A percentile compares a stretch with the other conserved stretches of the same genome.
These are phyloP conservation scores for Lentinula lateritia DNA, from an alignment of 768 basidiomycete species.

Conservation along the genomic window DNA sequence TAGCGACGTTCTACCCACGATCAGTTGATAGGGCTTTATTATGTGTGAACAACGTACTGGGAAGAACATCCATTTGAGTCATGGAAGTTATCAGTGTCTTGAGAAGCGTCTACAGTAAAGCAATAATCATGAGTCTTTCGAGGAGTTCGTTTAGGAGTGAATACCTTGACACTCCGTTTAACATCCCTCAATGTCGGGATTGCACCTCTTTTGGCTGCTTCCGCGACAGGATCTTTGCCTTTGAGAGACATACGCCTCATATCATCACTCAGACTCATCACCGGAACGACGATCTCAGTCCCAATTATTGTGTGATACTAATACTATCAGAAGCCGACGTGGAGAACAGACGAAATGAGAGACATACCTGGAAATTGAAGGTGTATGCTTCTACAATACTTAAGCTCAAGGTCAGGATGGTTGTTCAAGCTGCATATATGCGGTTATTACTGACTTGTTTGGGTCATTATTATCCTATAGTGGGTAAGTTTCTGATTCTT, in stretches of 20 bases:
- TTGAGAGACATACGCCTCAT: conserved; percentile 45
- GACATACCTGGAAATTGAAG: conserved; percentile 71
- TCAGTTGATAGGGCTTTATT: no score
- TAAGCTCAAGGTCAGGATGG: conserved; percentile 2
- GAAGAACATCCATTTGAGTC: conserved; percentile 73
- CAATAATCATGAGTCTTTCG: background rate
- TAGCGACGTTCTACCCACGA: conserved; percentile 58
- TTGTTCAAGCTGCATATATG: conserved; percentile 20
- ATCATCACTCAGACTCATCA: conserved; percentile 68
- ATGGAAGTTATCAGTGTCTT: conserved; percentile 78
- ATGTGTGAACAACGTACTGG: conserved; percentile 41
- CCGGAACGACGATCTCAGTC: conserved; percentile 51
- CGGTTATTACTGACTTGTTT: conserved; percentile 51
- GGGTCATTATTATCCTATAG: conserved; percentile 78
- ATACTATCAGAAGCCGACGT: background rate
- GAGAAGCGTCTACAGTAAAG: conserved; percentile 49
- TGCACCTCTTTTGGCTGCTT: conserved; percentile 54
- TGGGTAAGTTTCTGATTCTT: background rate
- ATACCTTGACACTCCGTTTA: conserved; percentile 74
- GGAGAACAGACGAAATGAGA: background rate
- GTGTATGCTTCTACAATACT: conserved; percentile 88
- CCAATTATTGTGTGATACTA: conserved; percentile 71
- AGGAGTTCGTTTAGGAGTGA: background rate
- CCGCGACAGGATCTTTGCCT: conserved; percentile 50
- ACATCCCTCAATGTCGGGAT: conserved; percentile 76